Conservation (phyloP, 306 rosid species). For the Dalbergia cultrata region DNA sequence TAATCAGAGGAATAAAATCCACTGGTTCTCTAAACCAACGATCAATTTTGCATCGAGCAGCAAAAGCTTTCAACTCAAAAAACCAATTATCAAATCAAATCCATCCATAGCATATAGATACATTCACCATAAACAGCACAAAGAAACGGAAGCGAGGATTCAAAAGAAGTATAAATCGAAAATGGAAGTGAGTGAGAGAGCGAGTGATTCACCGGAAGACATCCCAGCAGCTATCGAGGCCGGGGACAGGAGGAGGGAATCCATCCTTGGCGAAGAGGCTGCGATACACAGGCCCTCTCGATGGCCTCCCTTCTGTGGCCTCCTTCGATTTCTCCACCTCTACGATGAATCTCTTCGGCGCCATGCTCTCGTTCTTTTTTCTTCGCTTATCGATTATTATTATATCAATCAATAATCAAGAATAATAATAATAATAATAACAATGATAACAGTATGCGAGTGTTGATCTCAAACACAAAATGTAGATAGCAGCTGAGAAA, state of each 20-base stretch:
- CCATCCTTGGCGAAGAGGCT: slow-evolving; percentile 88
- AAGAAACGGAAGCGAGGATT: background rate
- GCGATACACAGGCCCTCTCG: slow-evolving; percentile 83
- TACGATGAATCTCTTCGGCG: slow-evolving; percentile 60
- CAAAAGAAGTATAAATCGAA: background rate
- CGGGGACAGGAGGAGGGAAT: slow-evolving; percentile 70
- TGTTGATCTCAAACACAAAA: background rate
- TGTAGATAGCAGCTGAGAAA: background rate
- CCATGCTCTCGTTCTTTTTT: slow-evolving; percentile 46
- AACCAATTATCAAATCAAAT: slow-evolving; percentile 4
- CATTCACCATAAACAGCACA: background rate
- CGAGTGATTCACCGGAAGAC: slow-evolving; percentile 67
- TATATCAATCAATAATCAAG: too few species aligned
- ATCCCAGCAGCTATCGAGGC: slow-evolving; percentile 93
- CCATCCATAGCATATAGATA: background rate
- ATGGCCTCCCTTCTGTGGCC: slow-evolving; percentile 65
- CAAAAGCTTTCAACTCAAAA: slow-evolving; percentile 16
- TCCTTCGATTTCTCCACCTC: slow-evolving; percentile 78
- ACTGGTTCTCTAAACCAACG: too few species aligned
- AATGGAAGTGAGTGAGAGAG: background rate
- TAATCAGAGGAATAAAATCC: background rate
- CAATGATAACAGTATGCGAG: too few species aligned
- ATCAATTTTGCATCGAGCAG: background rate
- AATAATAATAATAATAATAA: too few species aligned
- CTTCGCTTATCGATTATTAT: background rate